Percentiles rank a stretch among this genome's conserved stretches.
These are phyloP conservation scores for Penicillium sp. DNA, from an alignment of 2,329 filamentous ascomycete genomes.

Conservation along the genomic window DNA sequence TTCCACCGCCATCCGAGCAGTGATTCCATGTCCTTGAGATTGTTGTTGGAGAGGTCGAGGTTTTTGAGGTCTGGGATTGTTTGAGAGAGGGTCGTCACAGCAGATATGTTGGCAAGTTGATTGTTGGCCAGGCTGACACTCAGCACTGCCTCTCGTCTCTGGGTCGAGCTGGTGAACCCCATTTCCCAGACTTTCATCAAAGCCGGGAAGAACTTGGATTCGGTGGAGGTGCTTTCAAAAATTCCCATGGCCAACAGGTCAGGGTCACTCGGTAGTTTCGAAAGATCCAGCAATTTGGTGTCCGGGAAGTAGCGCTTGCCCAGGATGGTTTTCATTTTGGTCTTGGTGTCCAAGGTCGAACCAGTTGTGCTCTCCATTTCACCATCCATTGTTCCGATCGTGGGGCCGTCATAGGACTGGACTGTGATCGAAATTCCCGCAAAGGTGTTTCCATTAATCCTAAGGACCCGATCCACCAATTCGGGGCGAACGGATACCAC, in stretches of 20 bases:
- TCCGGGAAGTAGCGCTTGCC: constrained; percentile 65
- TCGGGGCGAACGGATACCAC: constrained; percentile 61
- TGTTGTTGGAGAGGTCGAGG: constrained; percentile 81
- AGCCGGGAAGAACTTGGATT: constrained; percentile 84
- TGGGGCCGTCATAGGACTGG: constrained; percentile 43
- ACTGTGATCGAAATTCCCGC: constrained; percentile 57
- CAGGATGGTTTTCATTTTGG: constrained; percentile 65
- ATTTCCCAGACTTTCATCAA: constrained; percentile 80
- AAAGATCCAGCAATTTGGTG: constrained; percentile 74
- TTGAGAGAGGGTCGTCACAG: constrained; percentile 67
- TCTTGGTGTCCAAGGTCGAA: constrained; percentile 55
- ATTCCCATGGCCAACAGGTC: constrained; percentile 68
- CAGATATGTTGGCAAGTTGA: constrained; percentile 63
- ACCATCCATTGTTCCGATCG: constrained; percentile 19
- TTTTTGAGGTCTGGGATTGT: constrained; percentile 83
- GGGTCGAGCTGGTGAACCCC: constrained; percentile 64
- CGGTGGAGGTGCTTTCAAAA: constrained; percentile 63
- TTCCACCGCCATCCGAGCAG: constrained; percentile 72
- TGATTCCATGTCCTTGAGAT: constrained; percentile 61
- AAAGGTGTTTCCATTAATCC: constrained; percentile 63
- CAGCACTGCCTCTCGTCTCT: constrained; percentile 70
- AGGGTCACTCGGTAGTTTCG: constrained; percentile 66
- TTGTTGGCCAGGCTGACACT: constrained; percentile 81
- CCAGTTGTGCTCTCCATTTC: constrained; percentile 36
- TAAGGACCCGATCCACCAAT: constrained; percentile 58